Conservation (phyloP, 257 asterid species). For the Solanum arcanum region DNA sequence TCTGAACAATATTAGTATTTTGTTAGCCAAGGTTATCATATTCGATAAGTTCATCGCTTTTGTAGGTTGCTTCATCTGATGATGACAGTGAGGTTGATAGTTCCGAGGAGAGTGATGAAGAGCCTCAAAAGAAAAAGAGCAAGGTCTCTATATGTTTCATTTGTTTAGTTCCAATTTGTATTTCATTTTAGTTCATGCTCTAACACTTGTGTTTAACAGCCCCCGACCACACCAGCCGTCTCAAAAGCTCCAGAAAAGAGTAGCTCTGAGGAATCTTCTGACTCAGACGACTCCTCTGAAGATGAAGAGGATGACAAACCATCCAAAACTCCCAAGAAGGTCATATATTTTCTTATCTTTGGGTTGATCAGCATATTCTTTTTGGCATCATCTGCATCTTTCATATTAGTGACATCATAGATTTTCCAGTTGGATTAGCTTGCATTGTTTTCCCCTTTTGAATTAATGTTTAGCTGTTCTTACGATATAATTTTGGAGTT, state of each 20-base stretch:
- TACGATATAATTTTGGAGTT: not conserved
- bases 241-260: conserved; percentile 9
- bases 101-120: conserved; percentile 39
- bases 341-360: not conserved
- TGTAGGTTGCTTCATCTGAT: not conserved
- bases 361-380: not conserved
- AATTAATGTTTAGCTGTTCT: not conserved
- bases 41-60: not conserved
- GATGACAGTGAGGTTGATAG: conserved; percentile 22
- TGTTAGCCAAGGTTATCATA: not conserved
- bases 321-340: conserved; percentile 31
- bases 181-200: not conserved
- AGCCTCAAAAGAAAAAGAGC: conserved; percentile 36
- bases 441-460: not conserved
- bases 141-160: conserved; percentile 17
- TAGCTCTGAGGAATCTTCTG: conserved; percentile 39
- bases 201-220: not conserved
- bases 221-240: not conserved
- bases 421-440: not conserved
- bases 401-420: not conserved
- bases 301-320: conserved; percentile 44
- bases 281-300: conserved; percentile 39
- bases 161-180: not conserved
- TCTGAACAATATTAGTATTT: not conserved
- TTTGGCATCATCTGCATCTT: not conserved